Evolutionary conservation across 2,329 filamentous ascomycete species (phyloP).

Genomic region (Sporothrix curviconia): DNA sequence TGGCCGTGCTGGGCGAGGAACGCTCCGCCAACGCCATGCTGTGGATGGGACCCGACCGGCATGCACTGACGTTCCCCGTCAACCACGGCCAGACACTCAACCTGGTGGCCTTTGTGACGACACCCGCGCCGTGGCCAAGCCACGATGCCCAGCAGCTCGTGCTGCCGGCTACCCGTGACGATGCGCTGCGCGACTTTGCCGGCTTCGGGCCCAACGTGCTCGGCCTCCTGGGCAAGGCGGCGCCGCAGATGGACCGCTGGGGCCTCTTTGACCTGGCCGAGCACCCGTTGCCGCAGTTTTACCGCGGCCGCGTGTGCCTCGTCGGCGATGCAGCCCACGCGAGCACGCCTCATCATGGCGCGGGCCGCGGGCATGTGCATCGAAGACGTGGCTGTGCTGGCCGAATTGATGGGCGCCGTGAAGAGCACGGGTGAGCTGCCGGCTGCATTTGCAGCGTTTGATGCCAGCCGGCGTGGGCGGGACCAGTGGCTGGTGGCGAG

Average conservation of each 20-base stretch:
- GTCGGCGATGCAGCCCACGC: constrained; percentile 59
- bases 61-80: constrained; percentile 57
- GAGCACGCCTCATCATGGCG: constrained; percentile 53
- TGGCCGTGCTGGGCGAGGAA: constrained; percentile 40
- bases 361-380: constrained; percentile 53
- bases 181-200: constrained; percentile 31
- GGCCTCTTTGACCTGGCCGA: constrained; percentile 41
- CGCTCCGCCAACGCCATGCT: constrained; percentile 24
- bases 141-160: constrained; percentile 17
- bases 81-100: constrained; percentile 49
- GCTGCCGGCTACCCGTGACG: constrained; percentile 25
- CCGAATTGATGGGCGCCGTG: constrained; percentile 40
- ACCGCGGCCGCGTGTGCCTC: constrained; percentile 39
- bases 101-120: constrained; percentile 36
- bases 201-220: constrained; percentile 28
- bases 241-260: constrained; percentile 31
- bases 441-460: constrained; percentile 45
- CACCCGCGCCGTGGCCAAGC: constrained; percentile 27
- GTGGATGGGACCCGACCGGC: constrained; percentile 43
- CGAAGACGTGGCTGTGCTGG: constrained; percentile 42
- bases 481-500: constrained; percentile 44
- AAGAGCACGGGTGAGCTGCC: constrained; percentile 30
- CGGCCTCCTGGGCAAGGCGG: constrained; percentile 26
- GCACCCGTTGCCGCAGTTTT: constrained; percentile 36
- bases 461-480: constrained; percentile 41